A percentile compares a stretch with the other conserved stretches of the same genome.
Conservation (phyloP, 306 rosid genomes). For the Vigna mungo region DNA sequence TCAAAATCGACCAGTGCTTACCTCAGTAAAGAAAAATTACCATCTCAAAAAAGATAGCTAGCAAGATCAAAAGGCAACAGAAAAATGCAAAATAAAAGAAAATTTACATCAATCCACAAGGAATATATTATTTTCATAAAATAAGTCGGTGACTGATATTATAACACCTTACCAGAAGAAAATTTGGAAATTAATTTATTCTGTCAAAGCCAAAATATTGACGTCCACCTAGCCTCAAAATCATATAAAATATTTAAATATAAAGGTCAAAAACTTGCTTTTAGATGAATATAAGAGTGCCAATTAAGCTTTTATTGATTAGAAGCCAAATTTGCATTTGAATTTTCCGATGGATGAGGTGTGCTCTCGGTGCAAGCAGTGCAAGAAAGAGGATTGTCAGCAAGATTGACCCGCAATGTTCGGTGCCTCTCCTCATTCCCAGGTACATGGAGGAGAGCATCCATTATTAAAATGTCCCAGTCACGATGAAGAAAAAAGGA, state of each 20-base stretch:
- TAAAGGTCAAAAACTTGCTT: background rate
- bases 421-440: conserved; percentile 71
- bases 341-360: conserved; percentile 46
- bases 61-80: background rate
- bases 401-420: conserved; percentile 70
- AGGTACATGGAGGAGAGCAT: conserved; percentile 89
- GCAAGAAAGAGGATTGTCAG: conserved; percentile 53
- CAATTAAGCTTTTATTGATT: conserved; percentile 39
- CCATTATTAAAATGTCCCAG: conserved; percentile 93
- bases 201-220: conserved; percentile 27
- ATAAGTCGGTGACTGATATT: conserved; percentile 14
- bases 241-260: no score
- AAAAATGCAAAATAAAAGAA: conserved; percentile 13
- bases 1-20: conserved; percentile 20
- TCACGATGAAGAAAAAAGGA: conserved; percentile 71
- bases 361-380: conserved; percentile 59
- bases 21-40: conserved; percentile 6
- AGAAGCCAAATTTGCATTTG: conserved; percentile 56
- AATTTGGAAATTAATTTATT: conserved; percentile 42
- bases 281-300: background rate
- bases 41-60: conserved; percentile 2
- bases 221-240: conserved; percentile 31
- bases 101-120: conserved; percentile 15
- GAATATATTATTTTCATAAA: conserved; percentile 26
- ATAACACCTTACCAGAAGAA: conserved; percentile 30